Base-by-base conservation (phyloP, 106 monocot genomes). In the Allium fistulosum region DNA sequence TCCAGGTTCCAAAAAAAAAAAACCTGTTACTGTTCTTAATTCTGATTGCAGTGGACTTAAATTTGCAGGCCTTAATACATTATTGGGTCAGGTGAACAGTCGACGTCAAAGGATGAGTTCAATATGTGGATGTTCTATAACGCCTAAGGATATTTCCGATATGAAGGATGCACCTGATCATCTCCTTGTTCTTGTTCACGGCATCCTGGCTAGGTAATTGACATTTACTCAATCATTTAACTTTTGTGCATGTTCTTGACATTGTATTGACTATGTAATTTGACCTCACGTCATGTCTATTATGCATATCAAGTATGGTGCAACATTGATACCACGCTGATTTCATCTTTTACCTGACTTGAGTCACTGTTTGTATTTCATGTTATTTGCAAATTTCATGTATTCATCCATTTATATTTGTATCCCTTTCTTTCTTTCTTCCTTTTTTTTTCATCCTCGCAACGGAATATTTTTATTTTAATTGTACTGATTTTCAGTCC, bases 181-280 rank as follows among this genome's bases (percentile, higher is more conserved):
- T 85, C 99, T 99, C 62, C 87, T 99, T 74, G 85, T 99, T 47
- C 99, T 99, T 83, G 99, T 99, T 50, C 99, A 93, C 76, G 99
- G 99, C 53, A 99, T 93, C 67, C 46, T 93, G 66, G 80, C 93
- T 12, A 90, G 99, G 93, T 99, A 87, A 3, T 11, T 66, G 65
- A 45, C 22, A 14, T 48, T 53, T 66, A 11, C 56, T 17, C 65
- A 51, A 57, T 47, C 17, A 69, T 14, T 28, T 12, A 51, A 1
- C 5, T 37, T 37, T 37, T 37, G 37, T 37, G 2, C 37, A 37
- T 37, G 37, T 37, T 37, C 37, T 37, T 37, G 37, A 37, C 37
- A 37, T 37, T 37, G 37, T 37, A 37, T 37, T 37, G 5, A 37
- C 37, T 37, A 37, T 5, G 37, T 37, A 37, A 37, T 37, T 37